Percentiles rank a stretch among this genome's conserved stretches.
These are phyloP conservation scores for Panellus pusillus DNA, from an alignment of 768 basidiomycete species.

Conservation along the genomic window DNA sequence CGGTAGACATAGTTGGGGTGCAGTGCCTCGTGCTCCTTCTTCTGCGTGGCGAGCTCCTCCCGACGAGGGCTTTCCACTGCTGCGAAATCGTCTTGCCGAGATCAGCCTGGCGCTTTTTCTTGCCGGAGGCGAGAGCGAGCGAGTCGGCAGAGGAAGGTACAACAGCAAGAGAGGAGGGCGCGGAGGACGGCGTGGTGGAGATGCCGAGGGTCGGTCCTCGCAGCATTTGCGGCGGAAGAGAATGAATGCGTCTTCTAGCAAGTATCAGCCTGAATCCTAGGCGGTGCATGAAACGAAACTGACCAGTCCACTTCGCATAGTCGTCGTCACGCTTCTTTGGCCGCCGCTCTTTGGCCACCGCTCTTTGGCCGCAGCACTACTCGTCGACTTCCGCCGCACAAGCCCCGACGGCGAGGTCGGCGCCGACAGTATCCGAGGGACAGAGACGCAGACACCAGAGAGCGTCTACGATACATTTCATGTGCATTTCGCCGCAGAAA, in stretches of 20 bases:
- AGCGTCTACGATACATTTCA: too few species aligned
- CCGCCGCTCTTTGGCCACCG: slow-evolving; percentile 48
- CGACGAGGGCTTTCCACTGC: slow-evolving; percentile 76
- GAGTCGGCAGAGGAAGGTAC: slow-evolving; percentile 11
- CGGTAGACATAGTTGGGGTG: slow-evolving; percentile 81
- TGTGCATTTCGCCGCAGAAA: too few species aligned
- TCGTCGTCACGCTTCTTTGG: slow-evolving; percentile 77
- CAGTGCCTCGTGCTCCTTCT: slow-evolving; percentile 72
- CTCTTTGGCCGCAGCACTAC: not conserved
- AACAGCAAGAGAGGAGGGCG: slow-evolving; percentile 2
- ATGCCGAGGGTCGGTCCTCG: slow-evolving; percentile 51
- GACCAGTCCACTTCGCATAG: slow-evolving; percentile 63
- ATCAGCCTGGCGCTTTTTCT: slow-evolving; percentile 78
- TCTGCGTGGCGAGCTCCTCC: slow-evolving; percentile 77
- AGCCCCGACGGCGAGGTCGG: not conserved
- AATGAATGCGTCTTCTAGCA: slow-evolving; percentile 66
- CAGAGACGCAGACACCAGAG: too few species aligned
- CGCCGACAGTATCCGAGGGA: too few species aligned
- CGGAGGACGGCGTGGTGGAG: slow-evolving; percentile 1
- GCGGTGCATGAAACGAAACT: not conserved
- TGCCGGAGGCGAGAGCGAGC: slow-evolving; percentile 28
- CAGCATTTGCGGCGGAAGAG: slow-evolving; percentile 80
- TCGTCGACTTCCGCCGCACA: slow-evolving; percentile 4
- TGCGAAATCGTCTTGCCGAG: slow-evolving; percentile 81
- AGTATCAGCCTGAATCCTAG: not conserved